Evolutionary conservation across 2,329 filamentous ascomycete genomes (phyloP).

Genomic region (Nemania bipapillata): DNA sequence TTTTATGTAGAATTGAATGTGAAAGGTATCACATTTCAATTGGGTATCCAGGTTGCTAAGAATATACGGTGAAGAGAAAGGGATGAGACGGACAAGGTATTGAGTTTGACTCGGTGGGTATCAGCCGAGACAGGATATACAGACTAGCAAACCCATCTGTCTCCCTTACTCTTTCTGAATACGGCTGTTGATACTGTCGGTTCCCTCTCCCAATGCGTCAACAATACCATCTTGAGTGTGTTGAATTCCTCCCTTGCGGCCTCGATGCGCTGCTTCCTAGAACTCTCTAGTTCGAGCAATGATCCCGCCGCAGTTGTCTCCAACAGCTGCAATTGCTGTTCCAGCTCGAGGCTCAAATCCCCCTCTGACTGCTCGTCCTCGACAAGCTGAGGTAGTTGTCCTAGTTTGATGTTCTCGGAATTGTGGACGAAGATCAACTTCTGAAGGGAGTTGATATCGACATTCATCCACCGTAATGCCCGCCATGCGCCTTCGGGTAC

Average conservation of each 20-base stretch:
- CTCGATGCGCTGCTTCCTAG: conserved; percentile 49
- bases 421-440: conserved; percentile 51
- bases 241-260: conserved; percentile 49
- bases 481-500: conserved; percentile 51
- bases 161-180: conserved; percentile 44
- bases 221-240: conserved; percentile 49
- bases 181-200: conserved; percentile 49
- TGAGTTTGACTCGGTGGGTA: neutral
- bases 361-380: conserved; percentile 44
- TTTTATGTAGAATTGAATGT: neutral
- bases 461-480: conserved; percentile 47
- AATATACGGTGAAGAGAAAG: conserved; percentile 4
- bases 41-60: conserved; percentile 30
- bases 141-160: conserved; percentile 40
- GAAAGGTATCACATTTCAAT: conserved; percentile 1
- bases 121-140: conserved; percentile 1
- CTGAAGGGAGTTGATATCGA: conserved; percentile 45
- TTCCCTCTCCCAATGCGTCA: conserved; percentile 48
- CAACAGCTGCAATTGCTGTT: conserved; percentile 31
- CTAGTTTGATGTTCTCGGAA: conserved; percentile 45
- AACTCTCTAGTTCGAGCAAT: conserved; percentile 28
- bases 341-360: conserved; percentile 38
- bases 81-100: neutral
- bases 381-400: conserved; percentile 43
- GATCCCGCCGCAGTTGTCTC: conserved; percentile 34